phyloP scores from a whole-genome alignment of 2,329 filamentous ascomycete species.

The Tothia fuscella region DNA sequence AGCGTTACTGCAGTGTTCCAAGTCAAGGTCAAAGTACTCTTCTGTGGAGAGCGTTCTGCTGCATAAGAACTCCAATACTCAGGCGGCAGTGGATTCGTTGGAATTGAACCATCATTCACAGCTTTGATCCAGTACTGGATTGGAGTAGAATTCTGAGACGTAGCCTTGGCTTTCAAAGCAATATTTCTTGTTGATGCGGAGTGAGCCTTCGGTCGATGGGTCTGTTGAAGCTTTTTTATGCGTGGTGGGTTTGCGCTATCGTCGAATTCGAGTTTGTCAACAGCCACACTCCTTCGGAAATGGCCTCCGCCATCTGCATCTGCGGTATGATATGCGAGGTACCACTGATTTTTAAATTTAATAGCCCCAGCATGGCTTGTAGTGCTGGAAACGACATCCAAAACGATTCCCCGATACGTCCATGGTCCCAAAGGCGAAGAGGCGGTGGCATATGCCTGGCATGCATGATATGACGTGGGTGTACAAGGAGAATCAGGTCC shows the following conservation, averaged over 20 bases:
- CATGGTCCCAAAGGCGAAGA: slow-evolving; percentile 25
- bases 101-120: slow-evolving; percentile 23
- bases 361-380: slow-evolving; percentile 28
- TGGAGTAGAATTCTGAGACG: slow-evolving; percentile 18
- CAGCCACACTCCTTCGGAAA: slow-evolving; percentile 26
- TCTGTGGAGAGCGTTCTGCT: slow-evolving; percentile 20
- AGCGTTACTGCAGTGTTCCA: slow-evolving; percentile 22
- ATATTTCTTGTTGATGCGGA: slow-evolving; percentile 23
- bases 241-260: slow-evolving; percentile 17
- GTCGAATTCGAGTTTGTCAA: slow-evolving; percentile 24
- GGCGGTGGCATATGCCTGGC: slow-evolving; percentile 27
- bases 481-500: slow-evolving; percentile 26
- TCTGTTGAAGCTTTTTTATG: slow-evolving; percentile 22
- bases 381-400: slow-evolving; percentile 27
- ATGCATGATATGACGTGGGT: slow-evolving; percentile 28
- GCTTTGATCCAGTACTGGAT: slow-evolving; percentile 29
- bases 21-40: slow-evolving; percentile 21
- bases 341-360: slow-evolving; percentile 20
- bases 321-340: slow-evolving; percentile 26
- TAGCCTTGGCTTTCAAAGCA: slow-evolving; percentile 18
- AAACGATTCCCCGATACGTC: slow-evolving; percentile 24
- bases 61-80: slow-evolving; percentile 28
- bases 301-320: slow-evolving; percentile 25
- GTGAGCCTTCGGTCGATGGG: slow-evolving; percentile 15
- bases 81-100: slow-evolving; percentile 23